A percentile compares a stretch with the other conserved stretches of the same genome.
phyloP scores from a whole-genome alignment of 768 basidiomycete genomes.

The Kwoniella europaea region DNA sequence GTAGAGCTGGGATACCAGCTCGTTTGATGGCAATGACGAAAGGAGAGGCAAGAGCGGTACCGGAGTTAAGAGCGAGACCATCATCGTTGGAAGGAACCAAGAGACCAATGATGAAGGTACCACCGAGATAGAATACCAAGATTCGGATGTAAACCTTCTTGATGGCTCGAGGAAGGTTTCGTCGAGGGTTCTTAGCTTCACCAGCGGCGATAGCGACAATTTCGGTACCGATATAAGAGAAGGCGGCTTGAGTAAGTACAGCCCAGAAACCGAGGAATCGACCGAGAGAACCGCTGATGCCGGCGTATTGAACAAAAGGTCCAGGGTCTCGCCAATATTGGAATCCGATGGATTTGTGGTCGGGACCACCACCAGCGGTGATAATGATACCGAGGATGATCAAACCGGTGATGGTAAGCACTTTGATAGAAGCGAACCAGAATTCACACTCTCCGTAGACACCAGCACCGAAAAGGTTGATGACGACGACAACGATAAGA shows the following conservation, averaged over 20 bases:
- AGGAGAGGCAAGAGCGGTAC: conserved; percentile 76
- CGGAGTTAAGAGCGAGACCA: conserved; percentile 64
- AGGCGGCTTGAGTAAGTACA: conserved; percentile 82
- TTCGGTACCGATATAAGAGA: conserved; percentile 87
- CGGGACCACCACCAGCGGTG: conserved; percentile 86
- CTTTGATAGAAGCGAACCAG: conserved; percentile 88
- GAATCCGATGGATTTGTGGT: conserved; percentile 62
- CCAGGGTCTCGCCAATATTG: conserved; percentile 87
- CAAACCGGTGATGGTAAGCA: conserved; percentile 63
- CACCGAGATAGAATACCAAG: conserved; percentile 67
- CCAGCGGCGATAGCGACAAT: conserved; percentile 70
- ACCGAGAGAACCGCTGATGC: conserved; percentile 69
- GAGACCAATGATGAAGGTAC: conserved; percentile 78
- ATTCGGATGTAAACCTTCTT: conserved; percentile 75
- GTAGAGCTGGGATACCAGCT: conserved; percentile 84
- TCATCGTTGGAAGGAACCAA: conserved; percentile 67
- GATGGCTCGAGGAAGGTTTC: conserved; percentile 71
- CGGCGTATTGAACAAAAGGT: conserved; percentile 75
- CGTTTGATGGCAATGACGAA: conserved; percentile 79
- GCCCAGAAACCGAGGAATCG: conserved; percentile 74
- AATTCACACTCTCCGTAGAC: conserved; percentile 70
- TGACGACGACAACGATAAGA: conserved; percentile 73
- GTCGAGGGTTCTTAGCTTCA: conserved; percentile 77
- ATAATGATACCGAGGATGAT: conserved; percentile 71
- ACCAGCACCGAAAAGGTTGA: conserved; percentile 54